A percentile compares a stretch with the other conserved stretches of the same genome.
Conservation (phyloP, 176 grass and related monocot species). For the Ananas comosus region DNA sequence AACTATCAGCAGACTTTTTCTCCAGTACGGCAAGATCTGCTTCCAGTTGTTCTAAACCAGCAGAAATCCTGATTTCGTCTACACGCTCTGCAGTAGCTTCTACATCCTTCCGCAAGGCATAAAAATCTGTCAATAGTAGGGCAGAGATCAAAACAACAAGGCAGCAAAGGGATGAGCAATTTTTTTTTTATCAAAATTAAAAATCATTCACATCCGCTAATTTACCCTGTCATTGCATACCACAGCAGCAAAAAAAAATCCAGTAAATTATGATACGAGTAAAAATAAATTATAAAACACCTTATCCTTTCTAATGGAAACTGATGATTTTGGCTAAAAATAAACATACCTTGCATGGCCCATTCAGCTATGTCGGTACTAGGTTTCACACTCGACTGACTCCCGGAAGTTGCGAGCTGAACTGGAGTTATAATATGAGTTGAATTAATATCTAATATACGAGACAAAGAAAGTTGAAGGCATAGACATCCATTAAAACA, state of each 20-base stretch:
- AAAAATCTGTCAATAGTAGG: conserved; percentile 53
- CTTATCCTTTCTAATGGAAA: neutral
- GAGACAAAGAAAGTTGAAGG: neutral
- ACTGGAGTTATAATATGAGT: conserved; percentile 27
- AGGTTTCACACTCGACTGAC: conserved; percentile 49
- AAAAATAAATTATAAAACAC: neutral
- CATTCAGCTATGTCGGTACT: conserved; percentile 54
- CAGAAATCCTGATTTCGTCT: conserved; percentile 56
- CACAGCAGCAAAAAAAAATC: no score
- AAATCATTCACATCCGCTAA: neutral
- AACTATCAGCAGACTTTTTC: conserved; percentile 58
- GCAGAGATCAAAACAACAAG: neutral
- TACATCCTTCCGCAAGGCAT: conserved; percentile 80
- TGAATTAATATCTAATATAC: neutral
- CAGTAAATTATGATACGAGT: no score
- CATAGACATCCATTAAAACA: neutral
- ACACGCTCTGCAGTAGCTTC: conserved; percentile 53
- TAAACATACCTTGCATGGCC: conserved; percentile 74
- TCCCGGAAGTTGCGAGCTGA: conserved; percentile 42
- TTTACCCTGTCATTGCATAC: no score
- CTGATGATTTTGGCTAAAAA: neutral
- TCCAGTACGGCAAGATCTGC: conserved; percentile 51
- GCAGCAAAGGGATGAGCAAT: neutral
- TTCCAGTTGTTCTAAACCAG: conserved; percentile 51
- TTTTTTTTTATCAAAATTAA: neutral